Percentiles rank a stretch among this genome's conserved stretches.
These are phyloP conservation scores for Trametes elegans DNA, from an alignment of 768 basidiomycete genomes.

Conservation along the genomic window DNA sequence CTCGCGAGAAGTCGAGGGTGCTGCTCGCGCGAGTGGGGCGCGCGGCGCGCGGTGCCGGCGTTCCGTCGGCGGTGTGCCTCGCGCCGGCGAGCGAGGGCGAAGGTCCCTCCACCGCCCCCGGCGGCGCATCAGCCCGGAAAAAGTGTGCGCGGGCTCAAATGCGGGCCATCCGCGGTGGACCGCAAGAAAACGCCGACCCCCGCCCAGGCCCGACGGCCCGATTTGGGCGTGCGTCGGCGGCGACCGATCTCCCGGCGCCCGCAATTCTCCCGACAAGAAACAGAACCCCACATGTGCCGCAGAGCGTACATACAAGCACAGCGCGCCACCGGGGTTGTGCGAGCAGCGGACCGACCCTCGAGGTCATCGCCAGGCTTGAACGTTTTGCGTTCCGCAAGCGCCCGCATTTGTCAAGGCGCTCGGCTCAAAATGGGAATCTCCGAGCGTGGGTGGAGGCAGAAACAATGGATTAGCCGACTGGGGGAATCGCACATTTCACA, in stretches of 20 bases:
- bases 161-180: too few species aligned
- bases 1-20: background rate
- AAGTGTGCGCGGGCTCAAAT: too few species aligned
- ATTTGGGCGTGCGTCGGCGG: background rate
- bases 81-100: background rate
- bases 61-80: background rate
- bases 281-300: background rate
- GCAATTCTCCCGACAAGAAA: background rate
- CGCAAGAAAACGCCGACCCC: too few species aligned
- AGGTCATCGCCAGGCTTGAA: background rate
- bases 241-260: background rate
- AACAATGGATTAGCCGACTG: too few species aligned
- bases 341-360: background rate
- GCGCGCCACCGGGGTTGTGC: too few species aligned
- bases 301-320: too few species aligned
- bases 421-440: background rate
- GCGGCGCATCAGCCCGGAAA: too few species aligned
- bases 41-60: background rate
- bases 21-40: background rate
- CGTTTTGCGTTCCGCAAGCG: background rate
- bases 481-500: too few species aligned
- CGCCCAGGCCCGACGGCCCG: constrained; percentile 1
- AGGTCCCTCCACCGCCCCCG: too few species aligned
- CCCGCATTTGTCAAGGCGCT: background rate
- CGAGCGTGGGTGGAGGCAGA: too few species aligned